phyloP scores from a whole-genome alignment of 2,329 filamentous ascomycete species.

The Trichophyton verrucosum region DNA sequence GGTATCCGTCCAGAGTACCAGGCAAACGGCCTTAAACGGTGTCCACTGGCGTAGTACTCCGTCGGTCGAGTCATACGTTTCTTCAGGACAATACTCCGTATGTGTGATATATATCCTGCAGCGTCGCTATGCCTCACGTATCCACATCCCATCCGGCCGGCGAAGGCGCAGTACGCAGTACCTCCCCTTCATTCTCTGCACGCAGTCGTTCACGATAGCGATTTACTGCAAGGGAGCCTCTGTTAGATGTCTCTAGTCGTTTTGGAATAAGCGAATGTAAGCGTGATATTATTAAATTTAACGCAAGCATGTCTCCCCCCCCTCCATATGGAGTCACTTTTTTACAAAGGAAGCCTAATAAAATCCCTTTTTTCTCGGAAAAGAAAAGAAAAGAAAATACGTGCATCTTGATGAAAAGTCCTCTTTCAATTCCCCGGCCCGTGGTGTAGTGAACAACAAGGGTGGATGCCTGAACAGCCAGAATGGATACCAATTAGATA shows the following conservation, averaged over 20 bases:
- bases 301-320: neutral
- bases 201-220: neutral
- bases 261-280: neutral
- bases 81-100: neutral
- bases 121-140: neutral
- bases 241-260: neutral
- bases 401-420: neutral
- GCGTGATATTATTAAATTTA: neutral
- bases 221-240: neutral
- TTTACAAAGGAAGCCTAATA: neutral
- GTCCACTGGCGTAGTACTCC: neutral
- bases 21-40: slow-evolving; percentile 1
- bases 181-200: neutral
- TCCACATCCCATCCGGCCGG: neutral
- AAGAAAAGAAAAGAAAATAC: neutral
- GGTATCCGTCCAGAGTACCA: neutral
- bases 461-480: neutral
- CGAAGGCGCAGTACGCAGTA: neutral
- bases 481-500: neutral
- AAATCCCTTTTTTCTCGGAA: neutral
- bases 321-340: neutral
- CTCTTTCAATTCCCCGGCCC: neutral
- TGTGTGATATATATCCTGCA: neutral
- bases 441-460: neutral
- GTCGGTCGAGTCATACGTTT: neutral